Percentiles rank a stretch among this genome's conserved stretches.
Conservation (phyloP, 345 rosid species). For the Hibiscus tridactylites region DNA sequence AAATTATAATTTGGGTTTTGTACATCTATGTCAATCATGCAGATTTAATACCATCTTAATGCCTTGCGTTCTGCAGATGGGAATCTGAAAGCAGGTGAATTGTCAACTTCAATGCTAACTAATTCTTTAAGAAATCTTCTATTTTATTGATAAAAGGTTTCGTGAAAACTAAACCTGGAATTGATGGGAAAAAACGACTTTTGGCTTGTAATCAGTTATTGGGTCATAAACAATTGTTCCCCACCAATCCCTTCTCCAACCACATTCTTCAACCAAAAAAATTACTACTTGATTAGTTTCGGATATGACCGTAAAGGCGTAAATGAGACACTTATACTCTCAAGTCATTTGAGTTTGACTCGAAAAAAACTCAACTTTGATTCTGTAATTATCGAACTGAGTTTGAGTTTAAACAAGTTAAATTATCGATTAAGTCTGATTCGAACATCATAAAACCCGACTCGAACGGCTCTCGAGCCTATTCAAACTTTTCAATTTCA, state of each 20-base stretch:
- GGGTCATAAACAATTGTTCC: slow-evolving; percentile 34
- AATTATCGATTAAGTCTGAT: too few relatives aligned
- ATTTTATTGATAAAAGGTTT: slow-evolving; percentile 10
- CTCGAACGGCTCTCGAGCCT: too few relatives aligned
- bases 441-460: too few relatives aligned
- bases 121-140: background rate
- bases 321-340: too few relatives aligned
- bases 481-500: too few relatives aligned
- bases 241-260: slow-evolving; percentile 25
- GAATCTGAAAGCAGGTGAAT: background rate
- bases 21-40: background rate
- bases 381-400: too few relatives aligned
- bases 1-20: background rate
- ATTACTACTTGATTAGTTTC: background rate
- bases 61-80: background rate
- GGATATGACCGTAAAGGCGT: too few relatives aligned
- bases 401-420: too few relatives aligned
- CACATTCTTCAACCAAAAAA: slow-evolving; percentile 3
- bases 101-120: slow-evolving; percentile 2
- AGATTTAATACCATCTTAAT: background rate
- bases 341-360: too few relatives aligned
- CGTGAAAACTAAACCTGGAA: slow-evolving; percentile 26
- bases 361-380: too few relatives aligned
- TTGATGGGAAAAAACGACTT: slow-evolving; percentile 63
- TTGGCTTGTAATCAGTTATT: slow-evolving; percentile 62